phyloP scores from a whole-genome alignment of 2,329 filamentous ascomycete species.

The Ilyonectria sp. region DNA sequence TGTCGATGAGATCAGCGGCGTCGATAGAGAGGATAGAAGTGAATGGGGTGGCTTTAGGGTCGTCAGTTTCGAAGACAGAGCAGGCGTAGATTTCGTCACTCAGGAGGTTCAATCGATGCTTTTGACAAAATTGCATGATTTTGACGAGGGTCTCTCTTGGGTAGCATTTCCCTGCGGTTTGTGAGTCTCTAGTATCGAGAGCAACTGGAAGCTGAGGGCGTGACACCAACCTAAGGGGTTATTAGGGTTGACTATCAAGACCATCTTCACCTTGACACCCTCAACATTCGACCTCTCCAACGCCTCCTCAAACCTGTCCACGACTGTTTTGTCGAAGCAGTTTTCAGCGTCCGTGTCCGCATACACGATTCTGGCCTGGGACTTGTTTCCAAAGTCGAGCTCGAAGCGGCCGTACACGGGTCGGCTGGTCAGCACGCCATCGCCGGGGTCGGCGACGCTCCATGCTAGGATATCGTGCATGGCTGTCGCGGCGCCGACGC shows the following conservation, averaged over 20 bases:
- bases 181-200: constrained; percentile 9
- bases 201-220: no score
- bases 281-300: constrained; percentile 51
- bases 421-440: constrained; percentile 57
- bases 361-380: constrained; percentile 61
- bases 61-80: constrained; percentile 60
- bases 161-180: constrained; percentile 58
- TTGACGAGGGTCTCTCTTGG: constrained; percentile 57
- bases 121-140: constrained; percentile 65
- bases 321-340: constrained; percentile 59
- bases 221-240: constrained; percentile 63
- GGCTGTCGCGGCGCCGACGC: constrained; percentile 55
- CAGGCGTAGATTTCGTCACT: constrained; percentile 73
- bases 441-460: constrained; percentile 55
- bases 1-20: constrained; percentile 59
- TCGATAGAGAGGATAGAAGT: constrained; percentile 66
- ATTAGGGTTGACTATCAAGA: constrained; percentile 68
- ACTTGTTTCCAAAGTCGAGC: constrained; percentile 62
- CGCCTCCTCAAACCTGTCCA: constrained; percentile 62
- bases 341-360: constrained; percentile 60
- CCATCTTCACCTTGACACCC: constrained; percentile 58
- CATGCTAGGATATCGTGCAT: constrained; percentile 59
- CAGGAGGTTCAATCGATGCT: constrained; percentile 66
- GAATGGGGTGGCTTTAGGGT: constrained; percentile 55
- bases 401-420: constrained; percentile 66